Percentiles rank a stretch among this genome's conserved stretches.
Evolutionary conservation across 208 protist species (phyloP).

Genomic region (Kentomonas sorsogonicus): DNA sequence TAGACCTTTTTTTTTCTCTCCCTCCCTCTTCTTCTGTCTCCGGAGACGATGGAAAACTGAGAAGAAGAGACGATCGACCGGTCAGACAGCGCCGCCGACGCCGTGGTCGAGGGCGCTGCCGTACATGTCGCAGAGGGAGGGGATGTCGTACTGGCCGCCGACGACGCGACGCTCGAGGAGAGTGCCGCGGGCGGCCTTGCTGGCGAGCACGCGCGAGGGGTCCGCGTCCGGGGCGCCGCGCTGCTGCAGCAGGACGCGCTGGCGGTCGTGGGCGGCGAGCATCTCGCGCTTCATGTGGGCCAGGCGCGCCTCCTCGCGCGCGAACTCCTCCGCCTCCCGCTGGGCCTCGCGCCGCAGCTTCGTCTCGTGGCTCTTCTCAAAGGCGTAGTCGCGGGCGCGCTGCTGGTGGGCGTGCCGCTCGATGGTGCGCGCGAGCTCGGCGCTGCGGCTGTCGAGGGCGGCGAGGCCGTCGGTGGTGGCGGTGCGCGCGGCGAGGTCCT

Average conservation of each 20-base stretch:
- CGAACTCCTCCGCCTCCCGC: conserved; percentile 11
- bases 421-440: conserved; percentile 6
- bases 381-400: conserved; percentile 2
- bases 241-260: conserved; percentile 32
- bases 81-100: background rate
- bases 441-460: background rate
- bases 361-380: conserved; percentile 2
- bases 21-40: background rate
- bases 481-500: conserved; percentile 14
- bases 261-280: conserved; percentile 36
- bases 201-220: conserved; percentile 17
- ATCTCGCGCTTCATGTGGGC: conserved; percentile 51
- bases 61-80: background rate
- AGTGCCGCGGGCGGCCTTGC: conserved; percentile 36
- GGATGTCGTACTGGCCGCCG: conserved; percentile 37
- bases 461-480: conserved; percentile 8
- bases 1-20: background rate
- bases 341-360: conserved; percentile 13
- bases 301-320: conserved; percentile 25
- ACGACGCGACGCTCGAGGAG: conserved; percentile 39
- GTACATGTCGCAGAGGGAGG: conserved; percentile 61
- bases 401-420: conserved; percentile 17
- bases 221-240: conserved; percentile 13
- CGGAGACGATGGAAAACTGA: background rate
- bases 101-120: conserved; percentile 25